Percentiles rank a stretch among this genome's conserved stretches.
These are phyloP conservation scores for Sporobolus alterniflorus DNA, from an alignment of 202 grass and related monocot species.

Conservation along the genomic window DNA sequence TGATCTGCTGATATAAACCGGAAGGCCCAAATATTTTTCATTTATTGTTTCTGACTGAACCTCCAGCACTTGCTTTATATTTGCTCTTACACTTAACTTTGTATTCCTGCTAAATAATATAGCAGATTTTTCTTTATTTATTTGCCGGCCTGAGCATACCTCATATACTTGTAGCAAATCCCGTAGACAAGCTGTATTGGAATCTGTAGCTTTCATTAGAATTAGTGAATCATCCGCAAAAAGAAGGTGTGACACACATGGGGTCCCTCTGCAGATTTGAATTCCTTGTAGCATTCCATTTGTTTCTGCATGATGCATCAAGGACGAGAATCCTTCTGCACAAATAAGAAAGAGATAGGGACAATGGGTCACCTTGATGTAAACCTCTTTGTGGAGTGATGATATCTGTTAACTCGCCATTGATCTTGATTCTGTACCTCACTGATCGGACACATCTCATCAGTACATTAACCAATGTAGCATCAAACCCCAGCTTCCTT, in stretches of 20 bases:
- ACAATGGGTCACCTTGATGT: not conserved
- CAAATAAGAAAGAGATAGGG: not conserved
- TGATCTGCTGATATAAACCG: not conserved
- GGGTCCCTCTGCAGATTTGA: not conserved
- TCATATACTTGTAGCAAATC: not conserved
- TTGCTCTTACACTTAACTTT: too few species aligned
- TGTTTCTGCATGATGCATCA: not conserved
- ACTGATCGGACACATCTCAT: not conserved
- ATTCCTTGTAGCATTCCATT: not conserved
- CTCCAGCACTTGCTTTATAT: too few species aligned
- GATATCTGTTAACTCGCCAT: not conserved
- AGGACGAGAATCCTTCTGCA: not conserved
- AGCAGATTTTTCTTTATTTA: too few species aligned
- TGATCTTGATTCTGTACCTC: not conserved
- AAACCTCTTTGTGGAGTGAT: not conserved
- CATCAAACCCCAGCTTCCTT: not conserved
- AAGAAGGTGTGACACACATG: not conserved
- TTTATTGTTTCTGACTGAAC: not conserved
- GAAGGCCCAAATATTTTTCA: not conserved
- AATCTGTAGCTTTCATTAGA: not conserved
- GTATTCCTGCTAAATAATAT: too few species aligned
- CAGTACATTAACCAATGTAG: not conserved
- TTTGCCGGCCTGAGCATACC: too few species aligned
- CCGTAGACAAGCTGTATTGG: not conserved
- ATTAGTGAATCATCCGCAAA: not conserved